Conservation (phyloP, 176 grass and related monocot species). For the Chloris gayana region DNA sequence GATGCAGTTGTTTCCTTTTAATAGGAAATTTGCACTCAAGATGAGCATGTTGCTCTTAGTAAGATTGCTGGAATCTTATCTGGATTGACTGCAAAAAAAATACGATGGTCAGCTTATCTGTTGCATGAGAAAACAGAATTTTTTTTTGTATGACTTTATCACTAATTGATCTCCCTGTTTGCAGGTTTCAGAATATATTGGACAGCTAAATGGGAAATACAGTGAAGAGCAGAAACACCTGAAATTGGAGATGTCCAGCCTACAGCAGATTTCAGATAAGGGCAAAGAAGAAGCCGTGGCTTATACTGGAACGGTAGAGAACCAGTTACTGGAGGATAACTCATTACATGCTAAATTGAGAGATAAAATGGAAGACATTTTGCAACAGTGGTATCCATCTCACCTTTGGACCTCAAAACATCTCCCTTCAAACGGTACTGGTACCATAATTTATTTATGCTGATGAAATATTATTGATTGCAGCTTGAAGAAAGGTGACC, state of each 20-base stretch:
- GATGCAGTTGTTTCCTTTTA: constrained; percentile 26
- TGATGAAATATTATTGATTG: constrained; percentile 37
- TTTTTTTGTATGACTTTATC: not conserved
- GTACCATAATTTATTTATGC: constrained; percentile 29
- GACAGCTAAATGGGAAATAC: constrained; percentile 53
- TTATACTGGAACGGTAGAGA: constrained; percentile 50
- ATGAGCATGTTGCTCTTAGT: constrained; percentile 63
- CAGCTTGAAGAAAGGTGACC: constrained; percentile 56
- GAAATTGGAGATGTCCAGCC: constrained; percentile 46
- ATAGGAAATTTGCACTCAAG: constrained; percentile 64
- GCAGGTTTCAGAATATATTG: constrained; percentile 66
- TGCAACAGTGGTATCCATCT: constrained; percentile 60
- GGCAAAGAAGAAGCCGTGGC: constrained; percentile 41
- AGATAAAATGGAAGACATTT: constrained; percentile 44
- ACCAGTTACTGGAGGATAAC: constrained; percentile 44
- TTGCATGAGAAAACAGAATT: constrained; percentile 14
- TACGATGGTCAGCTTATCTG: constrained; percentile 57
- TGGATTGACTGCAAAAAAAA: constrained; percentile 55
- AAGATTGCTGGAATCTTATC: constrained; percentile 70
- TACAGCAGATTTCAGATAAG: constrained; percentile 57
- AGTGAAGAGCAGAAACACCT: constrained; percentile 51
- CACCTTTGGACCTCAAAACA: constrained; percentile 29
- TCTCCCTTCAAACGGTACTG: constrained; percentile 15
- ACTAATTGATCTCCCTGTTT: constrained; percentile 20
- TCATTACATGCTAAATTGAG: constrained; percentile 40